Evolutionary conservation across 2,329 filamentous ascomycete genomes (phyloP).

Genomic region (Fusarium circinatum): DNA sequence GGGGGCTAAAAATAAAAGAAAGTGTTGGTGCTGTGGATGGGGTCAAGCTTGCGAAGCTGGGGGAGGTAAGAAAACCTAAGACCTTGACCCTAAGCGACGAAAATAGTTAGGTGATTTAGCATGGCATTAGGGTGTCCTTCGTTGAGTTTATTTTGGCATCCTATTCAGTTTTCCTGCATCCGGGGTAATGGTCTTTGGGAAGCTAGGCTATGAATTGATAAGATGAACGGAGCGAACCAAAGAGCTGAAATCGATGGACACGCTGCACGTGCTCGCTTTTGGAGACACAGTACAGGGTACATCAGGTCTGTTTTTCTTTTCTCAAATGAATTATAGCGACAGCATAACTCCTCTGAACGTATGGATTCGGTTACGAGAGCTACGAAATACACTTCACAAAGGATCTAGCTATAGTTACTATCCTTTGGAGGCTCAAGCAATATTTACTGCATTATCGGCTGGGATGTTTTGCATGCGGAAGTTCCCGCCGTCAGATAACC

Average conservation of each 20-base stretch:
- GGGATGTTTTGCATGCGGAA: background rate
- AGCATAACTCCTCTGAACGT: accelerated
- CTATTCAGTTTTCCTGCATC: accelerated
- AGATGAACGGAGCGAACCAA: background rate
- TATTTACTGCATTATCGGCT: background rate
- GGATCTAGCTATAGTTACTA: accelerated
- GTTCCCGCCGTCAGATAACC: background rate
- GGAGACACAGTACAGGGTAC: background rate
- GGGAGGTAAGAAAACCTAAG: background rate
- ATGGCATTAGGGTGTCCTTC: too few species aligned
- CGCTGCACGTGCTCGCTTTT: background rate
- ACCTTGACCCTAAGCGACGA: accelerated
- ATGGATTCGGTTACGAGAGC: accelerated
- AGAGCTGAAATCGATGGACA: background rate
- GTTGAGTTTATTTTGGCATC: background rate
- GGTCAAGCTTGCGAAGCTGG: background rate
- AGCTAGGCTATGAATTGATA: background rate
- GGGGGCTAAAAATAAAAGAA: background rate
- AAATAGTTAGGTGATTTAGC: too few species aligned
- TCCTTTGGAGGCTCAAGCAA: background rate
- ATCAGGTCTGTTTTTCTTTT: too few species aligned
- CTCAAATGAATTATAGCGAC: accelerated
- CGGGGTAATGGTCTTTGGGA: accelerated
- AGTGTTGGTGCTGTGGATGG: background rate
- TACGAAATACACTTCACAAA: accelerated